Evolutionary conservation across 2,329 filamentous ascomycete species (phyloP), one percentile per base, ranked within the genome.

Genomic region (Diaporthe sp.): DNA sequence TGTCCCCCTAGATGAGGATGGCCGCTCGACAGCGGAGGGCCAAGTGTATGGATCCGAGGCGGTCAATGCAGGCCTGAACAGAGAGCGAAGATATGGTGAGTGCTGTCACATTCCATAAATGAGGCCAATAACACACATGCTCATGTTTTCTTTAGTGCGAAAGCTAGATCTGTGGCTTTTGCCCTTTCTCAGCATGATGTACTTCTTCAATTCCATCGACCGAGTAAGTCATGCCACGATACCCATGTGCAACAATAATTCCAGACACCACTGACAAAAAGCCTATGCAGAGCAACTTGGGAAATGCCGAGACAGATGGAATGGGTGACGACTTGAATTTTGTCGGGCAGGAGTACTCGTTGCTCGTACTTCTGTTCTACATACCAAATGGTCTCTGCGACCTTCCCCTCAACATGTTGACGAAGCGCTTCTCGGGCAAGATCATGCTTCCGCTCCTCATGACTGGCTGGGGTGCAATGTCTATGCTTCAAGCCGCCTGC

Each of bases 271-370:
- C 81, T 61, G 77, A 79, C 75, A 37, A 76, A 77, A 17, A 17
- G 7, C 8, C 1, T 2, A n/a, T 2, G 27, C 13, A 22, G 39
- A 77, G 83, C 50, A 89, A 89, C 72, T 79, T 89, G 2, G 85
- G 85, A 35, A 88, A 87, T 69, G 86, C 88, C 0, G 87, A 89
- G 75, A 89, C 87, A 0, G 86, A 88, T 71, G 86, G 86, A 10
- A 53, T 75, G 39, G 44, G 70, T 4, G 17, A 47, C 0, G 87
- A 88, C 63, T 80, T 83, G 65, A 81, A 76, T 72, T 87, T 85
- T 73, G 83, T 78, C 0, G 85, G 84, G 15, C 81, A 86, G 53
- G 78, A 85, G 55, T 87, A 85, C 73, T 85, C 83, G 0, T 77
- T 86, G n/a, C 76, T 86, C 7, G 84, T 89, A 7, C 77, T 88